Conservation (phyloP, 2,329 filamentous ascomycete genomes). For the Paraphoma sp. region DNA sequence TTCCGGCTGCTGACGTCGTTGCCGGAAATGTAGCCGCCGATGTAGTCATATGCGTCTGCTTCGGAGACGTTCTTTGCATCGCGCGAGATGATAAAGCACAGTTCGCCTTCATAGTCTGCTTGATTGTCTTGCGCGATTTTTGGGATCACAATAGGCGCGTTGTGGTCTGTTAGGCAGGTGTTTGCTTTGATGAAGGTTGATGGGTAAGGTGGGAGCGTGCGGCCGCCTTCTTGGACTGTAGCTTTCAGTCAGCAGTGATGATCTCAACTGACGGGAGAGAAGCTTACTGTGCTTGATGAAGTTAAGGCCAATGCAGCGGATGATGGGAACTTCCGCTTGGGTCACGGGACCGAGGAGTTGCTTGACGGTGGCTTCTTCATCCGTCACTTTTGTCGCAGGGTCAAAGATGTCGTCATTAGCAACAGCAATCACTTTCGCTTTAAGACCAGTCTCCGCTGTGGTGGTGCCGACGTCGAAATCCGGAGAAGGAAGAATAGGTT, state of each 20-base stretch:
- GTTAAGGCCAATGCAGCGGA: slow-evolving; percentile 66
- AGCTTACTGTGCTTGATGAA: slow-evolving; percentile 62
- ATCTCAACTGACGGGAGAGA: too few species aligned
- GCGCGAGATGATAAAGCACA: slow-evolving; percentile 59
- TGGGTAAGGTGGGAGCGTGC: slow-evolving; percentile 58
- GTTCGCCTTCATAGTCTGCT: slow-evolving; percentile 51
- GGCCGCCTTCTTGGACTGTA: slow-evolving; percentile 59
- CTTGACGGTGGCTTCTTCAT: slow-evolving; percentile 62
- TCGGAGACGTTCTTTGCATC: slow-evolving; percentile 58
- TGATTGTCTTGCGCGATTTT: slow-evolving; percentile 57
- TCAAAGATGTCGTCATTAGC: slow-evolving; percentile 59
- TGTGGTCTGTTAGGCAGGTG: slow-evolving; percentile 50
- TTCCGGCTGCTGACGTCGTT: slow-evolving; percentile 64
- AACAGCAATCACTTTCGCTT: slow-evolving; percentile 58
- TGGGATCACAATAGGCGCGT: slow-evolving; percentile 55
- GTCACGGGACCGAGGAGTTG: slow-evolving; percentile 61
- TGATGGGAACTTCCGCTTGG: slow-evolving; percentile 59
- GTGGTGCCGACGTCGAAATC: slow-evolving; percentile 59
- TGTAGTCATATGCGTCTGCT: slow-evolving; percentile 55
- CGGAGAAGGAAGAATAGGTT: slow-evolving; percentile 56
- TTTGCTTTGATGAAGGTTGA: slow-evolving; percentile 60
- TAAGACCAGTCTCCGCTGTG: slow-evolving; percentile 55
- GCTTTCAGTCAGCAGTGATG: not conserved
- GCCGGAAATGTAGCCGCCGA: slow-evolving; percentile 61
- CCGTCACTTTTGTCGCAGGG: slow-evolving; percentile 58